These are phyloP conservation scores for Linum trigynum DNA, from an alignment of 345 rosid genomes.

Conservation along the genomic window DNA sequence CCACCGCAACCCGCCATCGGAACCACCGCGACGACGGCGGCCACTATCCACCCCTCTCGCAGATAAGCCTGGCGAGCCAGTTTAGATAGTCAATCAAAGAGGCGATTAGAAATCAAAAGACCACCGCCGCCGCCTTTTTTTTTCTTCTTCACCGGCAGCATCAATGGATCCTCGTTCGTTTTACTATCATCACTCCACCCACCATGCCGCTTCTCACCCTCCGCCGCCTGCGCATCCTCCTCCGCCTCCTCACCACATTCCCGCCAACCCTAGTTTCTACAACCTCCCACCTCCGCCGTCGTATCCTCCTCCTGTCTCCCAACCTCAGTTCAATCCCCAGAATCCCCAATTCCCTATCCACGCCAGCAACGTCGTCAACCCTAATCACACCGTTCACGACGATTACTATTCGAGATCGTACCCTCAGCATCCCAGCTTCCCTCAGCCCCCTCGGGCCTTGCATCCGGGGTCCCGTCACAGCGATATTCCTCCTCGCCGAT, in stretches of 20 bases:
- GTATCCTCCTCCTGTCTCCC: constrained; percentile 14
- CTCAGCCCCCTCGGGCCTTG: constrained; percentile 21
- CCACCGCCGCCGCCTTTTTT: neutral
- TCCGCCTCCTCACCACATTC: constrained; percentile 15
- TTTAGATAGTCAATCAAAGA: neutral
- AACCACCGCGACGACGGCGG: neutral
- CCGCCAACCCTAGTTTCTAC: constrained; percentile 16
- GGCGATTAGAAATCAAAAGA: neutral
- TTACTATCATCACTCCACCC: constrained; percentile 25
- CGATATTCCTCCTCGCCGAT: constrained; percentile 12
- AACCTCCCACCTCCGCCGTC: constrained; percentile 15
- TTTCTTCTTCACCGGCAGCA: neutral
- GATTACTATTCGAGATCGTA: constrained; percentile 9
- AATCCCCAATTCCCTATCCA: constrained; percentile 25
- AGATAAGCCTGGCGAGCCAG: neutral
- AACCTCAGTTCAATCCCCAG: constrained; percentile 20
- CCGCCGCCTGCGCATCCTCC: constrained; percentile 19
- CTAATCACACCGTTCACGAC: constrained; percentile 9
- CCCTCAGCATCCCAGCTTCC: constrained; percentile 18
- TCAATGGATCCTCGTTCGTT: constrained; percentile 43
- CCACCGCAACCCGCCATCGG: neutral
- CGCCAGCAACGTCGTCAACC: constrained; percentile 16
- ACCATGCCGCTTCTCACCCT: constrained; percentile 36
- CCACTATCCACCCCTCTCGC: neutral
- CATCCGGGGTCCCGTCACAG: constrained; percentile 7